Evolutionary conservation across 345 rosid species (phyloP).

Genomic region (Moringa oleifera): DNA sequence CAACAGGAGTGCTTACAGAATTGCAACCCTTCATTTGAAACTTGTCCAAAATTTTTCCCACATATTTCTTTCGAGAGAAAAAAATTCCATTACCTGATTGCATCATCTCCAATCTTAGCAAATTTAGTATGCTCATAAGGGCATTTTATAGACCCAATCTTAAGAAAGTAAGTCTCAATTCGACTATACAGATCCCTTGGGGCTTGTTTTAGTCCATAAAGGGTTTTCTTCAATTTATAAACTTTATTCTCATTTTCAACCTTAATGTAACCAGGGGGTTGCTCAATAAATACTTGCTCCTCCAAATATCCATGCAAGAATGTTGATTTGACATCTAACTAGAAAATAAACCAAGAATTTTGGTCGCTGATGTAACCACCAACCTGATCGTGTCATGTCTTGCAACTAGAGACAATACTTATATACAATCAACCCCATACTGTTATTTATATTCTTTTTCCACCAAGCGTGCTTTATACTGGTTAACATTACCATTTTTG

Average conservation of each 20-base stretch:
- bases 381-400: background rate
- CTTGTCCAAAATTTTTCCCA: background rate
- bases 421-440: background rate
- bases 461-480: background rate
- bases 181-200: conserved; percentile 1
- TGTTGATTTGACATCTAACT: background rate
- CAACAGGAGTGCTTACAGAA: no score
- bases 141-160: background rate
- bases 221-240: background rate
- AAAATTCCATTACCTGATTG: background rate
- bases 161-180: background rate
- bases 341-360: background rate
- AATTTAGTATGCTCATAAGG: background rate
- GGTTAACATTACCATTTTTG: conserved; percentile 1
- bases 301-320: background rate
- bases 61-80: background rate
- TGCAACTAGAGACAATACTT: background rate
- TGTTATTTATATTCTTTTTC: background rate
- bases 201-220: background rate
- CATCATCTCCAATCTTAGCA: background rate
- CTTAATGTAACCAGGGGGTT: background rate
- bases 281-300: background rate
- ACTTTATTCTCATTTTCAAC: background rate
- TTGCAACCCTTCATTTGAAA: background rate
- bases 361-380: background rate